These are phyloP conservation scores for Rhodotorula sp. DNA, from an alignment of 1,284 basidiomycete genomes.

Conservation along the genomic window DNA sequence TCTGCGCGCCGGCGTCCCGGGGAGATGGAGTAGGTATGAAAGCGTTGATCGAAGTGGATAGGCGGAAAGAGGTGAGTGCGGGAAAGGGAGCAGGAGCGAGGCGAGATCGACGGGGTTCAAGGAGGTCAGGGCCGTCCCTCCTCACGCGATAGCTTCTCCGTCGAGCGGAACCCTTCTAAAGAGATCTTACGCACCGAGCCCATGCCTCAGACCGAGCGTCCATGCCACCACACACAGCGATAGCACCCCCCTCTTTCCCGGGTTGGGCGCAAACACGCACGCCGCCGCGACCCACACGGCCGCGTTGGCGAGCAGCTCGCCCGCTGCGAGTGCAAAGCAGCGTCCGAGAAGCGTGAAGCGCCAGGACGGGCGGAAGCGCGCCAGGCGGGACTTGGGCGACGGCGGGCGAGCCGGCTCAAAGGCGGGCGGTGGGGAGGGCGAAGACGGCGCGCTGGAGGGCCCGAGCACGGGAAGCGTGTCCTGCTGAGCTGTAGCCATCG, in stretches of 20 bases:
- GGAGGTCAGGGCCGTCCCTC: too few species aligned
- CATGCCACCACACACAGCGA: slow-evolving; percentile 50
- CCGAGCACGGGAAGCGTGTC: neutral
- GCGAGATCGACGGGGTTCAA: neutral
- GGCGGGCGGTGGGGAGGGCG: neutral
- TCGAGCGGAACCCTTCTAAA: too few species aligned
- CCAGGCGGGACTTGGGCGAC: neutral
- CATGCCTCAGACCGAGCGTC: slow-evolving; percentile 53
- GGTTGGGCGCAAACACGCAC: slow-evolving; percentile 44
- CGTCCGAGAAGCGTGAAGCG: slow-evolving; percentile 49
- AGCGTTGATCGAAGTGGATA: neutral
- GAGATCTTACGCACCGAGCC: slow-evolving; percentile 45
- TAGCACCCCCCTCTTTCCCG: slow-evolving; percentile 40
- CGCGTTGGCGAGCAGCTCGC: slow-evolving; percentile 46
- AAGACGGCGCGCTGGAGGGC: neutral
- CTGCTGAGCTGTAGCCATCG: neutral
- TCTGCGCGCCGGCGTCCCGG: slow-evolving; percentile 45
- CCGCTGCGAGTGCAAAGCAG: slow-evolving; percentile 47
- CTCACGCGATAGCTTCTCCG: slow-evolving; percentile 25
- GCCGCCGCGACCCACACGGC: slow-evolving; percentile 49
- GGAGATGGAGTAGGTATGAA: neutral
- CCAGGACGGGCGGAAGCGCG: neutral
- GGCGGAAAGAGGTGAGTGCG: neutral
- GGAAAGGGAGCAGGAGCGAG: neutral
- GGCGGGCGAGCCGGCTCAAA: neutral